Evolutionary conservation across 23 red algal species (phyloP).

Genomic region (Gracilaria gracilis): DNA sequence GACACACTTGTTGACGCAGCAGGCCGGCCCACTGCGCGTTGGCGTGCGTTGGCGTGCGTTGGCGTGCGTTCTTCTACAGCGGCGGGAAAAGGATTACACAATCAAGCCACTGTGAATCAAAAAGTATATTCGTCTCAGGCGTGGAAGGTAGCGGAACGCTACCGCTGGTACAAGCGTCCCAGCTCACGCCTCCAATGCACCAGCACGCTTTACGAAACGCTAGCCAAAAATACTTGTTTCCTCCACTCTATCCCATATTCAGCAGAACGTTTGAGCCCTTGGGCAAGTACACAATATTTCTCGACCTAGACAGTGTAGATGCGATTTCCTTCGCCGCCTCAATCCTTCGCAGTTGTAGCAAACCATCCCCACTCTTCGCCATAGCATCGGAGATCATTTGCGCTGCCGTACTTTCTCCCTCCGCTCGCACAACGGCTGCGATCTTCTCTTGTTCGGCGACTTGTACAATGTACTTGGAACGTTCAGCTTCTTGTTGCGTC

Average conservation of each 20-base stretch:
- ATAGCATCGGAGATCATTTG: constrained; percentile 95
- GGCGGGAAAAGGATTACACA: too few relatives aligned
- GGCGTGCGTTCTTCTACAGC: too few relatives aligned
- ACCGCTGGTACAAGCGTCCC: too few relatives aligned
- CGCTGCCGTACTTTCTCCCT: constrained; percentile 91
- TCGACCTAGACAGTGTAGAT: constrained; percentile 72
- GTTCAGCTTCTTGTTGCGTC: constrained; percentile 98
- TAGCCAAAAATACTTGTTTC: background rate
- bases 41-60: too few relatives aligned
- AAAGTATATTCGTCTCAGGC: too few relatives aligned
- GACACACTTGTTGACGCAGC: too few relatives aligned
- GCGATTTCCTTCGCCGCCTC: constrained; percentile 97
- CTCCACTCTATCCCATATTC: constrained; percentile 72
- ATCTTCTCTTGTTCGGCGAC: constrained; percentile 98
- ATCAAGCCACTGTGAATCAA: too few relatives aligned
- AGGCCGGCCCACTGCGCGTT: too few relatives aligned
- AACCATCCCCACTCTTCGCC: constrained; percentile 87
- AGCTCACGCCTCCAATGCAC: background rate
- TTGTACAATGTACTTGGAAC: constrained; percentile 92
- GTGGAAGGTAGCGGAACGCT: too few relatives aligned
- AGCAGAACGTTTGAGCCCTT: constrained; percentile 86
- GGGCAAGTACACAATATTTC: constrained; percentile 94
- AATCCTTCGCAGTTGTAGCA: constrained; percentile 93
- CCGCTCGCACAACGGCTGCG: constrained; percentile 91
- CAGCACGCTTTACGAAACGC: background rate